Evolutionary conservation across 129 eudicot genomes (phyloP).

Genomic region (Artemisia argyi): DNA sequence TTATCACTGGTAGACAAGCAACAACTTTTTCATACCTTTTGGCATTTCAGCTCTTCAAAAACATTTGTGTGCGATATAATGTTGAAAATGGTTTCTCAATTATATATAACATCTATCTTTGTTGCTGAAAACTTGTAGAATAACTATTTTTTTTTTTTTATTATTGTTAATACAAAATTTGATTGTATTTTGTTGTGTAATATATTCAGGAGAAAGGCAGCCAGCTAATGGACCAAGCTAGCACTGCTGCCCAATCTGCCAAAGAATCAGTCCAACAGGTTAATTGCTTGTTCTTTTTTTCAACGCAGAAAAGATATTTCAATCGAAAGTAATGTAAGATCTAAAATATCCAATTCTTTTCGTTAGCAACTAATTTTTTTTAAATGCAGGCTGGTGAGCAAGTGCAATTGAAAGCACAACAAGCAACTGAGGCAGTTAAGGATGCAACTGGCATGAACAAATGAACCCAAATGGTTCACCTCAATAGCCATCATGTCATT

Average conservation of each 20-base stretch:
- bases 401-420: constrained; percentile 55
- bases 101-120: no score
- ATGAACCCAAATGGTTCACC: constrained; percentile 20
- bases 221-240: constrained; percentile 73
- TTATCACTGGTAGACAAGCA: no score
- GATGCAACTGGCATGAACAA: constrained; percentile 70
- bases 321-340: no score
- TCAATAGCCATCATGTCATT: background rate
- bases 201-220: constrained; percentile 51
- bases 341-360: no score
- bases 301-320: no score
- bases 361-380: no score
- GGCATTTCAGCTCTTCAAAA: background rate
- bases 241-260: constrained; percentile 68
- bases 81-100: background rate
- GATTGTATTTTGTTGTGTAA: background rate
- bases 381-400: constrained; percentile 60
- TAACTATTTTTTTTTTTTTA: background rate
- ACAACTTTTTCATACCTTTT: background rate
- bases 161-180: background rate
- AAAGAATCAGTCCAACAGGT: constrained; percentile 63
- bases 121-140: no score
- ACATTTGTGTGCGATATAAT: background rate
- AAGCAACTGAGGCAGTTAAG: constrained; percentile 65
- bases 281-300: background rate